Evolutionary conservation across 352 stramenopile species (phyloP), one percentile per base, ranked within the genome.

Genomic region (Globisporangium paddicum): DNA sequence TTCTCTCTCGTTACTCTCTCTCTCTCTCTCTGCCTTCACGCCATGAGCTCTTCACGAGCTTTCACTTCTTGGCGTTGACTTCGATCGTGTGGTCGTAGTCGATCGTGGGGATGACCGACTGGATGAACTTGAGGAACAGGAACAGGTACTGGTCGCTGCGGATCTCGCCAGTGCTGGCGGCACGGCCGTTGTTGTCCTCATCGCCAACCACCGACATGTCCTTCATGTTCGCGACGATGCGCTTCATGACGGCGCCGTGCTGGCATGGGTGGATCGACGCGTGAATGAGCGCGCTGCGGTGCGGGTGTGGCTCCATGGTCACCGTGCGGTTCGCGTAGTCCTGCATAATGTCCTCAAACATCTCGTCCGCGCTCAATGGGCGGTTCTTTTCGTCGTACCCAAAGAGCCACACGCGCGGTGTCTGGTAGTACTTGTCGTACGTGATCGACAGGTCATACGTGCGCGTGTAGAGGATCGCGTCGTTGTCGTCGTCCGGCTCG

Each of bases 371-470:
- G 19, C 77, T 93, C 49, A 99, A 72, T 23, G 95, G 95, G 47
- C 82, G 76, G 41, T 75, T 86, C 56, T 74, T 77, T 64, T 98
- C 92, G 51, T 98, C 79, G 68, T 98, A 98, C 34, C 97, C 97
- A 69, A 98, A 97, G 34, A 99, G 92, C 89, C 91, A 99, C 57
- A 99, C 93, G 46, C 97, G 90, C n/a, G 97, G 97, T 40, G 96
- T 99, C 79, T 99, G 97, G 68, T 99, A 99, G 76, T 99, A 99
- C 73, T 99, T 99, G 78, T 99, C 97, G 79, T 99, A 99, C 37
- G 95, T 99, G 64, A 99, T 99, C 58, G 78, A 97, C 13, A 99
- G 63, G 72, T 99, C 97, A 73, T 99, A 99, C 49, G 93, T 98
- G 58, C 97, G 89, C 32, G 96, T 98, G 67, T 97, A 93, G 46